Conservation (phyloP, 768 basidiomycete species). For the Cytidiella melzeri region DNA sequence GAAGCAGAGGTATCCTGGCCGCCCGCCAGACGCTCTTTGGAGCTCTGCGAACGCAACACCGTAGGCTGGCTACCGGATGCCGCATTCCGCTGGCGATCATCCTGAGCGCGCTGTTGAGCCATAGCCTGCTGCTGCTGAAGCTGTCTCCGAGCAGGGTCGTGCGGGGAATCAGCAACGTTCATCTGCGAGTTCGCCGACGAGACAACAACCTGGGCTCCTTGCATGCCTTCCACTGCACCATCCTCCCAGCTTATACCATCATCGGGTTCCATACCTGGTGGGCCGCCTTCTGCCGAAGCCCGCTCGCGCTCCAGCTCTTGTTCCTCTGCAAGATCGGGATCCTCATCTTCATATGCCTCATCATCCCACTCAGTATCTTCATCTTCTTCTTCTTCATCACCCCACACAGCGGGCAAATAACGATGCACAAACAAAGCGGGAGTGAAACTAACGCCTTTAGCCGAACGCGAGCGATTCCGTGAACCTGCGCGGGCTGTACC, state of each 20-base stretch:
- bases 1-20: slow-evolving; percentile 18
- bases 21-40: slow-evolving; percentile 41
- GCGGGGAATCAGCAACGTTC: slow-evolving; percentile 1
- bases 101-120: slow-evolving; percentile 12
- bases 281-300: slow-evolving; percentile 21
- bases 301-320: slow-evolving; percentile 39
- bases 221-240: slow-evolving; percentile 44
- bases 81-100: slow-evolving; percentile 23
- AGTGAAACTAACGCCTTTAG: slow-evolving; percentile 60
- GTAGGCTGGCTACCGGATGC: slow-evolving; percentile 24
- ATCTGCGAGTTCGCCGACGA: not conserved
- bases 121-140: slow-evolving; percentile 14
- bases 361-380: slow-evolving; percentile 60
- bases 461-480: slow-evolving; percentile 24
- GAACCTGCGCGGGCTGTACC: slow-evolving; percentile 29
- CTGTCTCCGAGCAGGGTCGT: slow-evolving; percentile 7
- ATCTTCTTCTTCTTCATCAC: slow-evolving; percentile 58
- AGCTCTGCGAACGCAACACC: slow-evolving; percentile 37
- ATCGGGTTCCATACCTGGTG: slow-evolving; percentile 55
- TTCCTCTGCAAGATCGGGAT: slow-evolving; percentile 52
- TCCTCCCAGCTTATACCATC: slow-evolving; percentile 92
- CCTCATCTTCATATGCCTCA: slow-evolving; percentile 65
- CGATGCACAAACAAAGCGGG: slow-evolving; percentile 59
- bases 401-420: slow-evolving; percentile 81
- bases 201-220: slow-evolving; percentile 10